Conservation (phyloP, 371 early-diverging fungal species). For the Mucor indicus region DNA sequence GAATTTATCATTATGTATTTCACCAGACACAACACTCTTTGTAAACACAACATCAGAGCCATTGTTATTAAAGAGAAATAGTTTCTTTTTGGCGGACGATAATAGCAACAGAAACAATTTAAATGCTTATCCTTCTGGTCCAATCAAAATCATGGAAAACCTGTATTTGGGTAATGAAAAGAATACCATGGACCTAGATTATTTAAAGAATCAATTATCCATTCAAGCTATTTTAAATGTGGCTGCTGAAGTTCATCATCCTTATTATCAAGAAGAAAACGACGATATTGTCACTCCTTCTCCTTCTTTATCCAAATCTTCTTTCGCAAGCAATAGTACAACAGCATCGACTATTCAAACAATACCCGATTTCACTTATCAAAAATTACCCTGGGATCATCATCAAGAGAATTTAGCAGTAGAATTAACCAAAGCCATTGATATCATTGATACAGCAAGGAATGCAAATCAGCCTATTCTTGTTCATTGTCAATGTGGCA, state of each 20-base stretch:
- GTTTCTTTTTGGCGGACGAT: too few relatives aligned
- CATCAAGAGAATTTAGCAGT: conserved; percentile 62
- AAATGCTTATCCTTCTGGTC: conserved; percentile 46
- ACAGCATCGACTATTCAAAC: conserved; percentile 25
- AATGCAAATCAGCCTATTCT: conserved; percentile 59
- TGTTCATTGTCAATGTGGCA: conserved; percentile 89
- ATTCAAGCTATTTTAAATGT: conserved; percentile 74
- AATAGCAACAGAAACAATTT: conserved; percentile 12
- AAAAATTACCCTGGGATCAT: conserved; percentile 79
- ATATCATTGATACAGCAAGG: conserved; percentile 67
- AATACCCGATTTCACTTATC: conserved; percentile 28
- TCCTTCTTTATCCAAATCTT: conserved; percentile 35
- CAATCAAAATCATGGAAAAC: conserved; percentile 60
- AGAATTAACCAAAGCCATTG: conserved; percentile 69
- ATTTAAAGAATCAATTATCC: conserved; percentile 40
- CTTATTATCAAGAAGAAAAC: conserved; percentile 26
- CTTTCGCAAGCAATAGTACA: conserved; percentile 28
- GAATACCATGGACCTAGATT: conserved; percentile 49
- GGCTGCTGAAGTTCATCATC: conserved; percentile 68
- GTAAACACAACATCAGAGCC: not conserved
- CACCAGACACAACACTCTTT: conserved; percentile 9
- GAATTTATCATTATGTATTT: conserved; percentile 33
- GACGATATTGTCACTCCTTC: conserved; percentile 19
- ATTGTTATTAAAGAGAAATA: not conserved
- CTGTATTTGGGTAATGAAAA: conserved; percentile 72